A percentile compares a stretch with the other conserved stretches of the same genome.
Evolutionary conservation across 2,329 filamentous ascomycete genomes (phyloP).

Genomic region (Pseudonectria foliicola): DNA sequence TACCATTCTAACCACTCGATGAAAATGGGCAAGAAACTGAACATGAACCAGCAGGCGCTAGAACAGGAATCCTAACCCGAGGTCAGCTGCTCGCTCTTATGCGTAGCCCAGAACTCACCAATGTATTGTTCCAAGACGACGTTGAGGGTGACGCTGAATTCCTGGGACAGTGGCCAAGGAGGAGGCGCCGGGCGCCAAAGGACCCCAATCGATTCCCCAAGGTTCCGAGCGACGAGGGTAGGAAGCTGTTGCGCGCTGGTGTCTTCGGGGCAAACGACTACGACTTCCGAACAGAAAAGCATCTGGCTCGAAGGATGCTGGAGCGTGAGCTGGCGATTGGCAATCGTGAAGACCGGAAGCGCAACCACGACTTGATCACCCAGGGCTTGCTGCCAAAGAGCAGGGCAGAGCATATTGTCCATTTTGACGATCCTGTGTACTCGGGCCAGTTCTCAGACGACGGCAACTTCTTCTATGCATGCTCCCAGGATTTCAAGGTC

Average conservation of each 20-base stretch:
- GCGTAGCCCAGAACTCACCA: constrained; percentile 30
- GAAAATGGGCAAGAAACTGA: neutral
- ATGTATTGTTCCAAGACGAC: constrained; percentile 29
- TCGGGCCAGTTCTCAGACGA: constrained; percentile 96
- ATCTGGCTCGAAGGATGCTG: constrained; percentile 64
- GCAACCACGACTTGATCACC: constrained; percentile 59
- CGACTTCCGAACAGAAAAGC: constrained; percentile 46
- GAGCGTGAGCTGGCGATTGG: constrained; percentile 76
- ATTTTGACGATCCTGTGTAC: constrained; percentile 81
- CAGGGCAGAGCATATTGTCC: constrained; percentile 76
- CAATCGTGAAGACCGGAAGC: constrained; percentile 48
- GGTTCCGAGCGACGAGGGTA: constrained; percentile 72
- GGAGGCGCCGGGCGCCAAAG: constrained; percentile 33
- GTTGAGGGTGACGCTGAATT: constrained; percentile 31
- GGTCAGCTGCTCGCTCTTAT: constrained; percentile 35
- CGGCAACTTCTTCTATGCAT: constrained; percentile 94
- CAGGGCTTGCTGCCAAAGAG: constrained; percentile 73
- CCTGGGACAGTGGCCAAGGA: constrained; percentile 34
- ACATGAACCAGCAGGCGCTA: constrained; percentile 14
- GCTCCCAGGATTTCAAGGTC: constrained; percentile 86
- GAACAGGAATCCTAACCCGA: constrained; percentile 25
- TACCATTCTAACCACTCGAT: no score
- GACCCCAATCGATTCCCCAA: constrained; percentile 65
- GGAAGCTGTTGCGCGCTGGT: constrained; percentile 73
- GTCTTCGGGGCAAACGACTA: constrained; percentile 65